Base-by-base conservation (phyloP, 441 rosid genomes). In the Eruca vesicaria region DNA sequence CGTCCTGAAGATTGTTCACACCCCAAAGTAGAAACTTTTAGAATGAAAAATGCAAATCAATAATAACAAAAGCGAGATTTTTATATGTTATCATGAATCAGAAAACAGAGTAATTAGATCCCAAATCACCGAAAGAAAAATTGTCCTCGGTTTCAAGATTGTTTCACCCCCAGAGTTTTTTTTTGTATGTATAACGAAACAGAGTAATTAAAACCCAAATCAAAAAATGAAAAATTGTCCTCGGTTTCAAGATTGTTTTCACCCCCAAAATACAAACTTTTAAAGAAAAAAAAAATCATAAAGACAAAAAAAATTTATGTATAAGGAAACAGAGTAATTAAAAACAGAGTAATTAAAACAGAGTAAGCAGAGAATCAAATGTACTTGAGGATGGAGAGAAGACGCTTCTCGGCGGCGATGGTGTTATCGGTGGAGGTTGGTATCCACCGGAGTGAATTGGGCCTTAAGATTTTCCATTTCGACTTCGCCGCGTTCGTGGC, bases 351-450 rank as follows among this genome's bases (percentile, higher is more conserved):
- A 26, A 36, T 5, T 10, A 5, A 14, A 8, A 35, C 15, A 16
- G 1, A 66, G 26, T 23, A 32, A 52, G 23, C 68, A 68, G 12
- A 28, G 56, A 64, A 36, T 15, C 20, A 48, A 23, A 1, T 23
- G 3, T 81, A 91, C 99, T 89, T 90, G 86, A 93, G 83, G 19
- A 84, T 63, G 59, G 94, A 87, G 77, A 96, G 97, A 41, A 96
- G 99, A 65, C 97, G 98, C 35, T 96, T 90, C 85, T 96, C 99
- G 69, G 98, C 89, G 79, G 91, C 93, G 78, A 96, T 88, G 82
- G 94, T 85, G 66, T 78, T 89, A 66, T 90, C 91, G 83, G 92
- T 88, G 78, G 99, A 96, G 50, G 98, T 89, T 18, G 99, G 99
- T 28, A 96, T 86, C 98, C 99, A 96, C 7, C 98, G 98, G 86